phyloP scores from a whole-genome alignment of 495 filamentous ascomycete species.

The Penicillium coffeae region DNA sequence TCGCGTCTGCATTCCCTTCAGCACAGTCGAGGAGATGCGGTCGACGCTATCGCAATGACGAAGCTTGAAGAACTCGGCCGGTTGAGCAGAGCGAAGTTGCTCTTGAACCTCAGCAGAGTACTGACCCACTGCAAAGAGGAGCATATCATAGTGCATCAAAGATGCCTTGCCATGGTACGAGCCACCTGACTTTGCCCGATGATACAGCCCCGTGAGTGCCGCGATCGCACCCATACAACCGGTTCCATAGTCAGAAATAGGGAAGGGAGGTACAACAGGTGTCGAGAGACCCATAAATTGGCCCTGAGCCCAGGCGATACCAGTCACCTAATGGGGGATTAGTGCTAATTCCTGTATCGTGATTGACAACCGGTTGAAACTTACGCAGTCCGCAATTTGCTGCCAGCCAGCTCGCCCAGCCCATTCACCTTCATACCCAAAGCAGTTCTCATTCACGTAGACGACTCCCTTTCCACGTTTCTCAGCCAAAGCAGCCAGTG shows the following conservation, averaged over 20 bases:
- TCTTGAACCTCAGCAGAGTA: slow-evolving; percentile 55
- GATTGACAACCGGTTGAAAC: slow-evolving; percentile 2
- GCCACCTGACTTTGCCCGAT: slow-evolving; percentile 58
- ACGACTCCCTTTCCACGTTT: slow-evolving; percentile 59
- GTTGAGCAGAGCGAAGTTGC: slow-evolving; percentile 50
- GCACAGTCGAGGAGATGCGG: slow-evolving; percentile 61
- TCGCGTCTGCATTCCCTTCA: slow-evolving; percentile 55
- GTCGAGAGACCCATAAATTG: slow-evolving; percentile 64
- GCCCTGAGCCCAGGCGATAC: slow-evolving; percentile 72
- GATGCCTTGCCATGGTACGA: slow-evolving; percentile 62
- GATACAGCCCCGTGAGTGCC: slow-evolving; percentile 59
- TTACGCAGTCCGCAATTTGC: slow-evolving; percentile 53
- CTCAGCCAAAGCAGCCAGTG: slow-evolving; percentile 47
- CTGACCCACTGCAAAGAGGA: slow-evolving; percentile 59
- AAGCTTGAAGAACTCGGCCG: slow-evolving; percentile 58
- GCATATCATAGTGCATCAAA: slow-evolving; percentile 66
- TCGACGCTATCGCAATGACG: slow-evolving; percentile 70
- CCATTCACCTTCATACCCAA: slow-evolving; percentile 54
- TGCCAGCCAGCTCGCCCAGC: slow-evolving; percentile 51
- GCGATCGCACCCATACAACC: slow-evolving; percentile 63
- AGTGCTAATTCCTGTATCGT: background rate
- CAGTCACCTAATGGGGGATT: slow-evolving; percentile 50
- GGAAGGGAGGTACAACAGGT: slow-evolving; percentile 76
- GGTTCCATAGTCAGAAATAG: slow-evolving; percentile 78
- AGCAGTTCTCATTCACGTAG: slow-evolving; percentile 71